Evolutionary conservation across 768 basidiomycete genomes (phyloP), one percentile per base, ranked within the genome.

Genomic region (Termitomyces sp.): DNA sequence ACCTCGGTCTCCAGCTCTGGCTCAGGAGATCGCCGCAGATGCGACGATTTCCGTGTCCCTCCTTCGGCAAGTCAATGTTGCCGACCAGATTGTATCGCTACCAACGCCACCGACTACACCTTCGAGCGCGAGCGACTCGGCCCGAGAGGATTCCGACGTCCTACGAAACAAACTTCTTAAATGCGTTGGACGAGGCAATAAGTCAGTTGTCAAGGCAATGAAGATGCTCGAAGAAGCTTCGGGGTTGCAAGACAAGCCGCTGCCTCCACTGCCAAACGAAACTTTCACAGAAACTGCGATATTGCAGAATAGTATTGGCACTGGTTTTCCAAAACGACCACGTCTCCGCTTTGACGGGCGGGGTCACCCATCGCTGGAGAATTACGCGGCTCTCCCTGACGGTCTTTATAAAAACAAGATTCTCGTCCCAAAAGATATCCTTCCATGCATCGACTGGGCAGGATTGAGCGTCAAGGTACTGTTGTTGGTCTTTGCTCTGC

Each of bases 251-350:
- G 76, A 80, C 24, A 81, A 81, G 58, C 78, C 80, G 4, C 69
- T 81, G 35, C 79, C 81, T 22, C 70, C 75, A 49, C 67, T 80
- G 39, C 81, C 81, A 4, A 74, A 67, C 45, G 71, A 75, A 62
- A 75, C 71, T 58, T 73, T 81, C 59, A 68, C 74, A 7, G 81
- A 85, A 54, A 76, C 77, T 36, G 76, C 76, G 20, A 81, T 76
- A 2, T 66, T 87, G 7, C 75, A 80, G 40, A 83, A 76, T 18
- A 77, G 80, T 54, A 77, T 91, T 48, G 82, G 75, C 55, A 81
- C 88, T 49, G 90, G 90, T 1, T 91, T 91, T 65, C 86, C 87
- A 18, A 91, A 90, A 64, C 84, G 88, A 18, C 87, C 88, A 9
- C 78, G 83, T 33, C 76, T 78, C 50, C 76, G 76, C 12, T 72